Conservation (phyloP, 2,329 filamentous ascomycete species). For the Talaromyces sp. region DNA sequence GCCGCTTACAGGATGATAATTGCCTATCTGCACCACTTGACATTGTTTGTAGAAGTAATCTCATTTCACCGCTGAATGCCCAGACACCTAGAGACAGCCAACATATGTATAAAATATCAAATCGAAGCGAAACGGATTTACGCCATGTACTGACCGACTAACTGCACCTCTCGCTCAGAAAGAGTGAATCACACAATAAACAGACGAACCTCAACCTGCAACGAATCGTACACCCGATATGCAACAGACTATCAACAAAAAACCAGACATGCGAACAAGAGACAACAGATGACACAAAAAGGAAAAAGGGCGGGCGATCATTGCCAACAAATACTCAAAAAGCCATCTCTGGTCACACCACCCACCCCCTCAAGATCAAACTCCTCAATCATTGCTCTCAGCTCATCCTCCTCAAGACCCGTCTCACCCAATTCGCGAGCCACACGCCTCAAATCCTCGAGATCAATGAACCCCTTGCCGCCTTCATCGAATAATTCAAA, state of each 20-base stretch:
- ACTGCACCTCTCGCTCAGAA: background rate
- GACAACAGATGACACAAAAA: background rate
- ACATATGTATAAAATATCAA: background rate
- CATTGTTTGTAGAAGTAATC: background rate
- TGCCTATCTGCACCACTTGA: background rate
- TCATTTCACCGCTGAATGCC: slow-evolving; percentile 2
- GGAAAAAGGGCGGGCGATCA: slow-evolving; percentile 19
- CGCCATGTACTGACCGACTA: background rate
- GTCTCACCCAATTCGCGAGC: slow-evolving; percentile 84
- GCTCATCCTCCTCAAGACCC: slow-evolving; percentile 85
- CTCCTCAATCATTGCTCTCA: slow-evolving; percentile 95
- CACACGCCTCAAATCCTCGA: slow-evolving; percentile 82
- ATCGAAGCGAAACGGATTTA: background rate
- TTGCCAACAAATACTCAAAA: slow-evolving; percentile 63
- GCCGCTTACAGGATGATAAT: background rate
- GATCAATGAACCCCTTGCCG: slow-evolving; percentile 82
- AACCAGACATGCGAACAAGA: background rate
- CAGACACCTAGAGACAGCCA: background rate
- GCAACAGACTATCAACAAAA: background rate
- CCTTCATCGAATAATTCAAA: slow-evolving; percentile 93
- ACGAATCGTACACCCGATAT: slow-evolving; percentile 1
- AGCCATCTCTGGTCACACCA: slow-evolving; percentile 62
- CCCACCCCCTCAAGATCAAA: slow-evolving; percentile 94
- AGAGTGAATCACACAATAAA: background rate
- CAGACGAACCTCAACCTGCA: background rate